These are phyloP conservation scores for Tilletiopsis washingtonensis DNA, from an alignment of 1,284 basidiomycete genomes.

Conservation along the genomic window DNA sequence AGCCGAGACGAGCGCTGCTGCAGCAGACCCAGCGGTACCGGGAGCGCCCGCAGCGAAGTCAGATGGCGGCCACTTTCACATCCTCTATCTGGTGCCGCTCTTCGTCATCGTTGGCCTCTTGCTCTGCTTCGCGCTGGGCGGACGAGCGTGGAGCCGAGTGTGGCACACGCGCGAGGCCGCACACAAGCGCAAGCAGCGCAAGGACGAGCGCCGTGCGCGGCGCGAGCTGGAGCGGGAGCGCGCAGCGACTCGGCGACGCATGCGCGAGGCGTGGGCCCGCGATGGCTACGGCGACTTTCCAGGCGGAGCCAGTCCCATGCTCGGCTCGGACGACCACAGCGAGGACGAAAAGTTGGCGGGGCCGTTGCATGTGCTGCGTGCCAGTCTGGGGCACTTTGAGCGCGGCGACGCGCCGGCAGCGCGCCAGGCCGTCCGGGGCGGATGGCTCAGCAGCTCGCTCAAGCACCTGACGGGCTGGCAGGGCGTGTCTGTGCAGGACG, in stretches of 20 bases:
- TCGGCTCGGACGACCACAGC: conserved; percentile 8
- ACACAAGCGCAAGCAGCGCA: conserved; percentile 5
- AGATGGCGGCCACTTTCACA: conserved; percentile 18
- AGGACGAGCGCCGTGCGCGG: conserved; percentile 5
- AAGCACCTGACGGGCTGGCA: background rate
- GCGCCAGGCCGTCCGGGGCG: background rate
- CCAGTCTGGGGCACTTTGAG: background rate
- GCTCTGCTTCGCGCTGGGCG: conserved; percentile 24
- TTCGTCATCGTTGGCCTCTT: conserved; percentile 24
- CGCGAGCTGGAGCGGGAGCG: conserved; percentile 15
- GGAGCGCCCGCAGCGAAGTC: too few relatives aligned
- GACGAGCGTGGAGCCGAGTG: conserved; percentile 28
- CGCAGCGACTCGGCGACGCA: conserved; percentile 19
- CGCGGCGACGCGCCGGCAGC: background rate
- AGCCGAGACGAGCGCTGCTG: too few relatives aligned
- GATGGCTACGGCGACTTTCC: background rate
- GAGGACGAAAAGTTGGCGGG: conserved; percentile 11
- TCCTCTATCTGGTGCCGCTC: conserved; percentile 27
- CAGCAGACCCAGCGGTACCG: too few relatives aligned
- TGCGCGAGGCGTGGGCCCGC: conserved; percentile 6
- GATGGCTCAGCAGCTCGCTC: background rate
- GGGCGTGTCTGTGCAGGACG: too few relatives aligned
- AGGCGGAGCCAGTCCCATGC: conserved; percentile 3
- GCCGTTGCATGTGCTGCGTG: too few relatives aligned
- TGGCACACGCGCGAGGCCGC: conserved; percentile 20